Evolutionary conservation across 805 yeast species (phyloP), one percentile per base, ranked within the genome.

Genomic region (Zygosaccharomyces kombuchaensis): DNA sequence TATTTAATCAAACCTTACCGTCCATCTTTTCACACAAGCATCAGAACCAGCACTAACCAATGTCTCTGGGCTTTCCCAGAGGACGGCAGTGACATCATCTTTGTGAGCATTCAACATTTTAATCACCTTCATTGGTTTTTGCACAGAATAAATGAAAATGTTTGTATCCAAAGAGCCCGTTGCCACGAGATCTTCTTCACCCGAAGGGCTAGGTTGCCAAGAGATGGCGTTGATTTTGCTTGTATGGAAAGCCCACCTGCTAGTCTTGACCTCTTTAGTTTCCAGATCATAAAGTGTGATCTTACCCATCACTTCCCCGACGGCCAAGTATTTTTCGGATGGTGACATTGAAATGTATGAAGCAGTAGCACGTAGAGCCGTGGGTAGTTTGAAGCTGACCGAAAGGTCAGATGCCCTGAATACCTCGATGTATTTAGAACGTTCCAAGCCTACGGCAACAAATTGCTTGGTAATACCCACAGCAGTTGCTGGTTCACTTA

Each of bases 191-290:
- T 82, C 80, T 8, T 70, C 70, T 36, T 82, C 52, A 13, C 45
- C 58, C 6, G 27, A 46, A 16, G 35, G 49, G 16, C 17, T 36
- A 7, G 66, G 63, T 46, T 48, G 77, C 99, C 98, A 93, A 19
- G 80, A 66, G 39, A 93, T 85, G 25, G 82, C 76, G 47, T 79
- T 80, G 51, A 93, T 84, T 45, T 77, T 81, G 46, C 96, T 83
- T 2, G 90, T 86, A 63, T 93, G 97, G 80, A 87, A 91, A 0
- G 95, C 83, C 99, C 99, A 93, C 62, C 97, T 78, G 0, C 95
- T 80, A 2, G 98, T 88, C 30, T 81, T 75, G 6, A 87, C 68
- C 2, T 75, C 54, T 41, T 71, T 76, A 32, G 80, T 81, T 2
- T 62, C 63, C 6, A 80, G 62, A 52, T 79, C 74, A 66, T 79